Conservation (phyloP, 2,329 filamentous ascomycete species). For the Lasiodiplodia gonubiensis region DNA sequence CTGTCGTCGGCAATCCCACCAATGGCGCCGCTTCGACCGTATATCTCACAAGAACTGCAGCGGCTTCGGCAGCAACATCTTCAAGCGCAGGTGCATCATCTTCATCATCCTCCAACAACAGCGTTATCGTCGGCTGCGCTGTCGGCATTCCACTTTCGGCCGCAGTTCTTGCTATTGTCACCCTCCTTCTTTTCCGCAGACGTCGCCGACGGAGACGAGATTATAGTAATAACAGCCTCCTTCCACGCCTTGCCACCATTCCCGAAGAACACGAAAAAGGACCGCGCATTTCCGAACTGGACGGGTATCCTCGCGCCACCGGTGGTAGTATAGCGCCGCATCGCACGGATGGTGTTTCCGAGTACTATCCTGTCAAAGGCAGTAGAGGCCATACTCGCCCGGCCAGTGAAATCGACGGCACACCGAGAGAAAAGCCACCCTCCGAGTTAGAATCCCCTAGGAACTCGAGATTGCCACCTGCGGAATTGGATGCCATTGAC, state of each 20-base stretch:
- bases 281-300: slow-evolving; percentile 9
- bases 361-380: neutral
- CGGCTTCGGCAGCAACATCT: slow-evolving; percentile 2
- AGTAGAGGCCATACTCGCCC: neutral
- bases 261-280: neutral
- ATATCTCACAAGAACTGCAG: slow-evolving; percentile 10
- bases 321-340: slow-evolving; percentile 15
- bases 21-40: slow-evolving; percentile 13
- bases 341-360: neutral
- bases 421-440: neutral
- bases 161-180: slow-evolving; percentile 29
- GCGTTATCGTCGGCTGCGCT: slow-evolving; percentile 29
- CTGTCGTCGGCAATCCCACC: slow-evolving; percentile 9
- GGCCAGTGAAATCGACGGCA: slow-evolving; percentile 10
- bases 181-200: slow-evolving; percentile 29
- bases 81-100: neutral
- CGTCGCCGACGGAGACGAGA: slow-evolving; percentile 24
- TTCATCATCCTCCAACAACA: neutral
- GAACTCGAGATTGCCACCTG: neutral
- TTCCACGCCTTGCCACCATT: neutral
- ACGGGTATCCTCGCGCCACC: slow-evolving; percentile 17
- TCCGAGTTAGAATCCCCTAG: neutral
- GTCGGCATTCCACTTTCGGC: slow-evolving; percentile 33
- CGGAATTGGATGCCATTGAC: neutral
- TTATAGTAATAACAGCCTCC: neutral